phyloP scores from a whole-genome alignment of 1,284 basidiomycete genomes.

The Grifola frondosa region DNA sequence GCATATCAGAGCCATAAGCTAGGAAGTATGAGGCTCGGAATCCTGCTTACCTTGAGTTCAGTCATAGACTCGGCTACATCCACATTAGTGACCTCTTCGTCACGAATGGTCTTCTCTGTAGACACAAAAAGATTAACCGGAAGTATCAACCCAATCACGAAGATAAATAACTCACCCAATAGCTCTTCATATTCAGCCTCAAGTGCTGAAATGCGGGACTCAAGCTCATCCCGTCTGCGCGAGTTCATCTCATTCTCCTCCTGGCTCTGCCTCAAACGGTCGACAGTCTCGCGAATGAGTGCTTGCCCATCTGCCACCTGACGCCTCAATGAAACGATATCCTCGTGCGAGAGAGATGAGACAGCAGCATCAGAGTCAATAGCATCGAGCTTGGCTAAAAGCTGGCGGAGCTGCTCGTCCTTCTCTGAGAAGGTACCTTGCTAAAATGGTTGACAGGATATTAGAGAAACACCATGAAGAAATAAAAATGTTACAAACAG shows the following conservation, averaged over 20 bases:
- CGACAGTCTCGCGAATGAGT: conserved; percentile 84
- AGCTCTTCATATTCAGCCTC: conserved; percentile 97
- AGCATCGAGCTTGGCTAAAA: conserved; percentile 80
- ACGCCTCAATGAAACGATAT: conserved; percentile 77
- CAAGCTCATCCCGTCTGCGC: conserved; percentile 85
- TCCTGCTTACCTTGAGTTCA: conserved; percentile 79
- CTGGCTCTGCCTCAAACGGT: conserved; percentile 84
- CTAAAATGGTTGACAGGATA: conserved; percentile 34
- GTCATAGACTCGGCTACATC: conserved; percentile 81
- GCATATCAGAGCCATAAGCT: conserved; percentile 12
- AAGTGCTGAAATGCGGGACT: conserved; percentile 76
- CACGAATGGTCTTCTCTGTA: conserved; percentile 81
- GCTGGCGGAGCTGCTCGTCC: conserved; percentile 86
- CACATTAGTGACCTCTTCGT: conserved; percentile 78
- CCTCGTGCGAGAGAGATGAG: conserved; percentile 69
- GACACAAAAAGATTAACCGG: conserved; percentile 11
- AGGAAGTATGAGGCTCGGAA: conserved; percentile 7
- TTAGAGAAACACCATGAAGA: too few species aligned
- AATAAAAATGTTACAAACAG: conserved; percentile 49
- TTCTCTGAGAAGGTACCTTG: conserved; percentile 91
- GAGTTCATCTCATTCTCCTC: conserved; percentile 90
- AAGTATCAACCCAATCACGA: conserved; percentile 10
- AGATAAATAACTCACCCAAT: conserved; percentile 57
- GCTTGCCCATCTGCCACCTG: conserved; percentile 90
- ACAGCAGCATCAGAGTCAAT: conserved; percentile 61